Conservation (phyloP, 75 land plant species). For the Adiantum capillusveneris region DNA sequence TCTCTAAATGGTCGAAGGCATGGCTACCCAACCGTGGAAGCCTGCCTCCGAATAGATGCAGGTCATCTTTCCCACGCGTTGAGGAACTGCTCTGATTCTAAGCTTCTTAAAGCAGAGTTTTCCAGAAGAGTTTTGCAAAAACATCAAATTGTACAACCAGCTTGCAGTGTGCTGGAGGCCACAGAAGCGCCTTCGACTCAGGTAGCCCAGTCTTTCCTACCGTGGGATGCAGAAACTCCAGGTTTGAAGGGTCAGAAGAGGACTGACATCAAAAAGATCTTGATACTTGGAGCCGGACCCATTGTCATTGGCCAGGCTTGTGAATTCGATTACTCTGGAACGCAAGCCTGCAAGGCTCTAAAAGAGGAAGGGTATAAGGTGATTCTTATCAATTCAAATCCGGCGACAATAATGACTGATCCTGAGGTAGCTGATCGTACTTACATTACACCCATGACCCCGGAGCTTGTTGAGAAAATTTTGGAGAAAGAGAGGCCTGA, state of each 20-base stretch:
- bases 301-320: slow-evolving; percentile 99
- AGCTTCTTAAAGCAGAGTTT: too few species aligned
- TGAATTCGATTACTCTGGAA: slow-evolving; percentile 98
- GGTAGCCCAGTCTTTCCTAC: too few species aligned
- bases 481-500: slow-evolving; percentile 88
- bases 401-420: slow-evolving; percentile 99
- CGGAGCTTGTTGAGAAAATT: slow-evolving; percentile 85
- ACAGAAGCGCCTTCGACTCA: too few species aligned
- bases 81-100: too few species aligned
- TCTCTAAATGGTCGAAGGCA: too few species aligned
- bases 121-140: too few species aligned
- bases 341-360: slow-evolving; percentile 97
- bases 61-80: too few species aligned
- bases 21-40: too few species aligned
- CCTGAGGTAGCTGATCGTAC: slow-evolving; percentile 88
- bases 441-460: slow-evolving; percentile 94
- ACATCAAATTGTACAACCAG: too few species aligned
- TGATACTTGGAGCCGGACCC: slow-evolving; percentile 95
- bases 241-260: slow-evolving; percentile 32
- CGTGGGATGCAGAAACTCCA: too few species aligned
- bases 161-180: too few species aligned
- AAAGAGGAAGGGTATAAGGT: slow-evolving; percentile 96
- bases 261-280: slow-evolving; percentile 90
- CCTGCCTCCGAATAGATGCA: too few species aligned
- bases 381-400: slow-evolving; percentile 87